Percentiles rank a stretch among this genome's conserved stretches.
phyloP scores from a whole-genome alignment of 2,329 filamentous ascomycete species.

The Claviceps lovelessii region DNA sequence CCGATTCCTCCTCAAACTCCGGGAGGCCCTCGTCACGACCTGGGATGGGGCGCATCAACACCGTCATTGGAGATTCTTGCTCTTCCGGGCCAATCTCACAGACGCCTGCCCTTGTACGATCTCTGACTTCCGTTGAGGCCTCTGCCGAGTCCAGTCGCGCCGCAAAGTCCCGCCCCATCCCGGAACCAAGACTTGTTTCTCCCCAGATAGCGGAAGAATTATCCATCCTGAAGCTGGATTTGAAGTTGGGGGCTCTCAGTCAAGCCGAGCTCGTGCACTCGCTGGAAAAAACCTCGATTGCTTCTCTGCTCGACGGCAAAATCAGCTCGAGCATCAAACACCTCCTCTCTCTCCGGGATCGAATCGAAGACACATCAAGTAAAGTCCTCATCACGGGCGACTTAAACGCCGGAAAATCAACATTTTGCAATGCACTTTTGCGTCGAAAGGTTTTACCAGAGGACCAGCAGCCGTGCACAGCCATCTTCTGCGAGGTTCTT shows the following conservation, averaged over 20 bases:
- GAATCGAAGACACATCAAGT: conserved; percentile 93
- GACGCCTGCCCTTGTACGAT: conserved; percentile 45
- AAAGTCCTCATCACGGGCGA: conserved; percentile 95
- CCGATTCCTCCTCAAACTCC: conserved; percentile 30
- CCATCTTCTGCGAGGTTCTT: conserved; percentile 94
- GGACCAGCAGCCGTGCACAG: conserved; percentile 95
- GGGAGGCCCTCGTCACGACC: conserved; percentile 41
- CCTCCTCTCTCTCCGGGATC: conserved; percentile 69
- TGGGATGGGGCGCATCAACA: conserved; percentile 47
- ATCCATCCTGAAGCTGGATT: conserved; percentile 83
- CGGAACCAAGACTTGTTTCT: conserved; percentile 73
- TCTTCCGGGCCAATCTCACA: conserved; percentile 21
- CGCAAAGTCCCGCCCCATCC: conserved; percentile 43
- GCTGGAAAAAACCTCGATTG: conserved; percentile 80
- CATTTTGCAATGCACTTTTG: conserved; percentile 94
- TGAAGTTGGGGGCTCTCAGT: conserved; percentile 75
- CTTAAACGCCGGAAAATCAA: conserved; percentile 93
- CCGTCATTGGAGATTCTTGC: conserved; percentile 37
- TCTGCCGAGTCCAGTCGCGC: conserved; percentile 58
- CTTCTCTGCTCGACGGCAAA: conserved; percentile 80
- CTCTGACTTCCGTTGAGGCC: conserved; percentile 53
- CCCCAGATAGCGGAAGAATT: conserved; percentile 93
- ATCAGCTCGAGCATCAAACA: conserved; percentile 90
- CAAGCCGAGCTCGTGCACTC: conserved; percentile 90
- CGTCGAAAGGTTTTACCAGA: conserved; percentile 86